Conservation (phyloP, 331 rosid genomes). For the Malus hybrid region DNA sequence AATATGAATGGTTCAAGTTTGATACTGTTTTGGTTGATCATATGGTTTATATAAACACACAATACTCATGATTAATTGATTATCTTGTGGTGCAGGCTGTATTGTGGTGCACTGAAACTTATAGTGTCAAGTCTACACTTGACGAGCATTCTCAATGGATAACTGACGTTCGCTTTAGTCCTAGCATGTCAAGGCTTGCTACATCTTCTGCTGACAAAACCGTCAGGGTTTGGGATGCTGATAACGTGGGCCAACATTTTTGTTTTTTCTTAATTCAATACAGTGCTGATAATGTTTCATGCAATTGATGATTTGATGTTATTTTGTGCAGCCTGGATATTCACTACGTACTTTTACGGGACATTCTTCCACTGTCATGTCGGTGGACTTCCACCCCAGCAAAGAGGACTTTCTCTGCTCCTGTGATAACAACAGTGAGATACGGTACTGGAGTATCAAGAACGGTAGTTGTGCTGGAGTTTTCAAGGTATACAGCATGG, state of each 20-base stretch:
- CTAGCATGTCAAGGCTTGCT: conserved; percentile 51
- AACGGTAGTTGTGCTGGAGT: conserved; percentile 61
- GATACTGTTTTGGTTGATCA: too few species aligned
- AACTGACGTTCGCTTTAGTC: conserved; percentile 74
- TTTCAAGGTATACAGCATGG: conserved; percentile 44
- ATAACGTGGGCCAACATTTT: conserved; percentile 46
- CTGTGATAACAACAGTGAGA: conserved; percentile 58
- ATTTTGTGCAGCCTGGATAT: conserved; percentile 53
- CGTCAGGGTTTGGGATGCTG: conserved; percentile 78
- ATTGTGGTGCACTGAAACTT: conserved; percentile 67
- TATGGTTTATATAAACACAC: not conserved
- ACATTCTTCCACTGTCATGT: conserved; percentile 50
- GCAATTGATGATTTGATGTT: too few species aligned
- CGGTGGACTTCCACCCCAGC: conserved; percentile 81
- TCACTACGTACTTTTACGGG: conserved; percentile 69
- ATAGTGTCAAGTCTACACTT: conserved; percentile 45
- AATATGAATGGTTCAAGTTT: not conserved
- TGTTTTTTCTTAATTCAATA: not conserved
- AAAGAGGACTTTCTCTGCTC: conserved; percentile 70
- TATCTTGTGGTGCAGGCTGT: conserved; percentile 45
- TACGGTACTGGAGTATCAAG: conserved; percentile 70
- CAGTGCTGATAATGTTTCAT: not conserved
- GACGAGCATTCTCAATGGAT: conserved; percentile 68
- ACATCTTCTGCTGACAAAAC: conserved; percentile 84
- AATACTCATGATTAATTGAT: not conserved